Evolutionary conservation across 345 rosid species (phyloP).

Genomic region (Hibiscus mutabilis): DNA sequence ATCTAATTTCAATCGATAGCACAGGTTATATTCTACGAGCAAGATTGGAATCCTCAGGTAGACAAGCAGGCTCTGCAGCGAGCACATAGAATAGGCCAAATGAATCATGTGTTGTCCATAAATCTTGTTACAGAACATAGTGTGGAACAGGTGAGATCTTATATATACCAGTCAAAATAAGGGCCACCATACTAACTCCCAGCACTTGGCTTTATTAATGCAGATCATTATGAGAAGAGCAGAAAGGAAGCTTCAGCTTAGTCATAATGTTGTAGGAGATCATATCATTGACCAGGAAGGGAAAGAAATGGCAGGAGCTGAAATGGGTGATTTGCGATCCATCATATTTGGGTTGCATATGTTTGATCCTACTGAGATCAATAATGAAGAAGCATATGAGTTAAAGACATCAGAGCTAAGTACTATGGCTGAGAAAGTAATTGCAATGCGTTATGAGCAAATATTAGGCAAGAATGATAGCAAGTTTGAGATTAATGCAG

Average conservation of each 20-base stretch:
- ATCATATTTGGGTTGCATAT: constrained; percentile 64
- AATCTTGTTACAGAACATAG: constrained; percentile 60
- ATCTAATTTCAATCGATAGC: constrained; percentile 10
- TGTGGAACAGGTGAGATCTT: constrained; percentile 63
- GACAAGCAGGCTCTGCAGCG: constrained; percentile 92
- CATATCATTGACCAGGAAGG: constrained; percentile 30
- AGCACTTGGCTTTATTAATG: constrained; percentile 5
- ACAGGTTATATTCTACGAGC: constrained; percentile 87
- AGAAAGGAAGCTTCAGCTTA: constrained; percentile 70
- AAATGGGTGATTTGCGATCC: constrained; percentile 50
- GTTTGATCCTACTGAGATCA: constrained; percentile 48
- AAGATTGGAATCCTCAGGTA: constrained; percentile 97
- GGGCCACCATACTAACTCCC: neutral
- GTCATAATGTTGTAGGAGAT: constrained; percentile 66
- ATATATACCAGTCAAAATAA: neutral
- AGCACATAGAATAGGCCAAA: constrained; percentile 90
- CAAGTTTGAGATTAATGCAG: constrained; percentile 45
- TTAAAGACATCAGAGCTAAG: constrained; percentile 44
- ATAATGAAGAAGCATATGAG: constrained; percentile 37
- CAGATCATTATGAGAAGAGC: constrained; percentile 85
- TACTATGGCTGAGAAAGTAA: constrained; percentile 55
- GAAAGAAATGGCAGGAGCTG: constrained; percentile 41
- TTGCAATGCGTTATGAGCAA: constrained; percentile 46
- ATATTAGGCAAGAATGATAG: constrained; percentile 31
- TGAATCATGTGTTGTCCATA: constrained; percentile 72